These are phyloP conservation scores for Leersia perrieri DNA, from an alignment of 176 grass and related monocot species.

Conservation along the genomic window DNA sequence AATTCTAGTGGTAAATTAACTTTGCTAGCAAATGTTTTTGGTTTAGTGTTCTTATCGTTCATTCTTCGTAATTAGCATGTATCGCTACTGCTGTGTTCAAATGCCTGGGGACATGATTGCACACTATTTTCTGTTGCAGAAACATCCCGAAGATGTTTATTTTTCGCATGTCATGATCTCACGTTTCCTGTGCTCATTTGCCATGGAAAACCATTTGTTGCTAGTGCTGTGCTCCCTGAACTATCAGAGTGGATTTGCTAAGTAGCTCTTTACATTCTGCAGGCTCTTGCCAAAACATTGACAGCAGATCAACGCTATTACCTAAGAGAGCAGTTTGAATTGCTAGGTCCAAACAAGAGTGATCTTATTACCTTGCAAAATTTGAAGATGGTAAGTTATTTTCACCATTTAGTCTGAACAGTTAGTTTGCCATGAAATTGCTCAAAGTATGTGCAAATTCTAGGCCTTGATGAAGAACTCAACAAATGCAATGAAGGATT, in stretches of 20 bases:
- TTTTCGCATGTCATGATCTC: background rate
- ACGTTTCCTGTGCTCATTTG: slow-evolving; percentile 7
- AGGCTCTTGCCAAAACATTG: slow-evolving; percentile 75
- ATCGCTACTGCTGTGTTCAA: background rate
- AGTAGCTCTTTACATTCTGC: slow-evolving; percentile 21
- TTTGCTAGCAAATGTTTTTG: background rate
- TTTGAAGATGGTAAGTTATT: slow-evolving; percentile 57
- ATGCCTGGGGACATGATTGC: background rate
- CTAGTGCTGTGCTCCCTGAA: background rate
- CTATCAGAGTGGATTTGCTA: background rate
- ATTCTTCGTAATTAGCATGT: slow-evolving; percentile 10
- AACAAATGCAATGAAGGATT: slow-evolving; percentile 55
- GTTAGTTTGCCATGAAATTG: background rate
- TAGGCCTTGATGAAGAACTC: slow-evolving; percentile 63
- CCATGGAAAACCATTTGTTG: slow-evolving; percentile 10
- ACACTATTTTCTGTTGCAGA: slow-evolving; percentile 5
- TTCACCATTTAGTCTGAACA: background rate
- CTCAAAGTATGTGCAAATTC: slow-evolving; percentile 20
- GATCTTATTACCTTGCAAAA: slow-evolving; percentile 64
- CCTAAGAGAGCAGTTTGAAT: slow-evolving; percentile 58
- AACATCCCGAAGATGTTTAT: background rate
- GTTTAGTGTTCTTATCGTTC: background rate
- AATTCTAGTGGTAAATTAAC: background rate
- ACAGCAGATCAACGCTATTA: slow-evolving; percentile 58
- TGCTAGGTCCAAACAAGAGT: slow-evolving; percentile 59